Conservation (phyloP, 169 alveolate species). For the Eimeria praecox region DNA sequence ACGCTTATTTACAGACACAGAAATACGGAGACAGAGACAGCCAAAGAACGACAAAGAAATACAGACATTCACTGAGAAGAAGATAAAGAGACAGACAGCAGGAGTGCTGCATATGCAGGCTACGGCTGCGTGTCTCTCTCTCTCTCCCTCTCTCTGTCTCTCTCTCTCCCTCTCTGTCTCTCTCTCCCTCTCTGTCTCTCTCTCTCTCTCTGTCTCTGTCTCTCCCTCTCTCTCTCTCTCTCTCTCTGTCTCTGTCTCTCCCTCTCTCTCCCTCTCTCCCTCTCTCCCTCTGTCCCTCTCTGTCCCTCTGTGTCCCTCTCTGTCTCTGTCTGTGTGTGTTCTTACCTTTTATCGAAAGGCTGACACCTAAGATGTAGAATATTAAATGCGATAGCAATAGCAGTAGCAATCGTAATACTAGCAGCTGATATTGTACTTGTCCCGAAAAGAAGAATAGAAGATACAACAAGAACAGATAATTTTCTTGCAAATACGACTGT, state of each 20-base stretch:
- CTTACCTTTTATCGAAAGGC: slow-evolving; percentile 91
- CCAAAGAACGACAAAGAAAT: not conserved
- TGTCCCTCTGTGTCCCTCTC: too few species aligned
- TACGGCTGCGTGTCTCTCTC: too few species aligned
- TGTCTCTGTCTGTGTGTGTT: too few species aligned
- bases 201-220: too few species aligned
- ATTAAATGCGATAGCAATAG: slow-evolving; percentile 87
- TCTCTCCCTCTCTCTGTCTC: too few species aligned
- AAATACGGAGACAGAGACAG: not conserved
- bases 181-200: too few species aligned
- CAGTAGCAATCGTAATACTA: slow-evolving; percentile 85
- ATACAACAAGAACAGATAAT: slow-evolving; percentile 86
- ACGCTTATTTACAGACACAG: not conserved
- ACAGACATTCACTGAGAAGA: not conserved
- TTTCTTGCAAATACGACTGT: slow-evolving; percentile 89
- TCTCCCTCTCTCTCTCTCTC: too few species aligned
- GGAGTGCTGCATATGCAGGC: too few species aligned
- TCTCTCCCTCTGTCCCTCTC: too few species aligned
- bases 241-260: too few species aligned
- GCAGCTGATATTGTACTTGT: slow-evolving; percentile 85
- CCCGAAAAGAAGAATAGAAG: slow-evolving; percentile 88
- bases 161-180: too few species aligned
- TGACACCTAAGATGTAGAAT: slow-evolving; percentile 87
- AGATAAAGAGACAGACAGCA: not conserved
- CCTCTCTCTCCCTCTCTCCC: too few species aligned